Conservation (phyloP, 345 rosid genomes). For the Pugionium dolabratum region DNA sequence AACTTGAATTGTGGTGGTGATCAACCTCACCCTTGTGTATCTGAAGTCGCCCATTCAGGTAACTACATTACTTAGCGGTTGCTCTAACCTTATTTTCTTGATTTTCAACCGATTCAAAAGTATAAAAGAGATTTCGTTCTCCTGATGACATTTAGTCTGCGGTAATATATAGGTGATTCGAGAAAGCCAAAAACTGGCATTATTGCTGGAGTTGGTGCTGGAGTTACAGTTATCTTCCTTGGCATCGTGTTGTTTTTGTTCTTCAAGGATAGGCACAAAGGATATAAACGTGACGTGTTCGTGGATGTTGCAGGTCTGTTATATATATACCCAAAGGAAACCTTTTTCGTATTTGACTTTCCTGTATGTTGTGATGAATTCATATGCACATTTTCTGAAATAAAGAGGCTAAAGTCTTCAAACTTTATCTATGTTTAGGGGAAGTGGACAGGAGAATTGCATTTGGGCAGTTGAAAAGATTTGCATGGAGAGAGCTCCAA, state of each 20-base stretch:
- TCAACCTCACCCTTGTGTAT: constrained; percentile 54
- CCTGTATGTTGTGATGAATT: background rate
- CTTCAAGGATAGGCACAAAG: constrained; percentile 63
- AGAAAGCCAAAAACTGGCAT: constrained; percentile 64
- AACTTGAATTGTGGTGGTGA: constrained; percentile 61
- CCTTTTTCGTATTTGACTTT: background rate
- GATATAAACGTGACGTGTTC: constrained; percentile 71
- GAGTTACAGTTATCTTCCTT: constrained; percentile 49
- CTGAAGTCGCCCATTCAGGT: constrained; percentile 61
- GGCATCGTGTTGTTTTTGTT: constrained; percentile 56
- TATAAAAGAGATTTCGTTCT: background rate
- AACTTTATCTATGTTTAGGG: constrained; percentile 47
- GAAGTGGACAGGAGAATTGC: constrained; percentile 94
- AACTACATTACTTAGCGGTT: constrained; percentile 23
- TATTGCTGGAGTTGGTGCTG: constrained; percentile 72
- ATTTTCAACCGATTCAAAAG: background rate
- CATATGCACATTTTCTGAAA: constrained; percentile 1
- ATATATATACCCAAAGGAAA: background rate
- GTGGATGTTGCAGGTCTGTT: constrained; percentile 89
- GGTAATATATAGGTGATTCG: constrained; percentile 50
- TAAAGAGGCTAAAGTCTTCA: constrained; percentile 11
- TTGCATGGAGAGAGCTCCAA: constrained; percentile 92
- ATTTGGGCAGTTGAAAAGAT: constrained; percentile 90
- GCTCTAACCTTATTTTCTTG: background rate
- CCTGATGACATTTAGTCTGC: background rate